Percentiles rank a stretch among this genome's conserved stretches.
These are phyloP conservation scores for Solanum chmielewskii DNA, from an alignment of 257 asterid genomes.

Conservation along the genomic window DNA sequence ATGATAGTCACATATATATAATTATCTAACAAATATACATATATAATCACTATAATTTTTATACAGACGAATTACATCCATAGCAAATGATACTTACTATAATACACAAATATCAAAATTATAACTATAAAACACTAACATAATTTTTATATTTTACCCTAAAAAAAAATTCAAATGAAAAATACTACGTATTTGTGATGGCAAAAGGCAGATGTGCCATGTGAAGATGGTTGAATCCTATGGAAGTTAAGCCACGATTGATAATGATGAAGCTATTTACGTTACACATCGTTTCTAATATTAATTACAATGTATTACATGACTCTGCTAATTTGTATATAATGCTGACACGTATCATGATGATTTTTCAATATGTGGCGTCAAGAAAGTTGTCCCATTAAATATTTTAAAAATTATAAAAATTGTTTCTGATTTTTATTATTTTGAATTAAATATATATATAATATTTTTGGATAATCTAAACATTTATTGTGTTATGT, in stretches of 20 bases:
- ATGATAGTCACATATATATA: too few relatives aligned
- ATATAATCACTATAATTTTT: too few relatives aligned
- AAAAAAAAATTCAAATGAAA: too few relatives aligned
- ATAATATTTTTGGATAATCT: not conserved
- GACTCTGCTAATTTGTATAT: not conserved
- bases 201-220: not conserved
- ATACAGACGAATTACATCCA: too few relatives aligned
- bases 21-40: too few relatives aligned
- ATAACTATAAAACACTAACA: too few relatives aligned
- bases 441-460: too few relatives aligned
- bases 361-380: not conserved
- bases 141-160: too few relatives aligned
- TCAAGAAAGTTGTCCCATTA: not conserved
- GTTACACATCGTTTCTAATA: not conserved
- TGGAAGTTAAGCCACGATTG: not conserved
- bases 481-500: not conserved
- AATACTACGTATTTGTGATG: not conserved
- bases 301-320: not conserved
- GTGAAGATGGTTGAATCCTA: not conserved
- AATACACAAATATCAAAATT: too few relatives aligned
- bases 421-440: too few relatives aligned
- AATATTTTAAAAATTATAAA: not conserved
- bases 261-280: not conserved
- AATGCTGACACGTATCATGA: slow-evolving; percentile 1
- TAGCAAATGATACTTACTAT: too few relatives aligned